phyloP scores from a whole-genome alignment of 1,284 basidiomycete genomes.

The Pholiota adiposa region DNA sequence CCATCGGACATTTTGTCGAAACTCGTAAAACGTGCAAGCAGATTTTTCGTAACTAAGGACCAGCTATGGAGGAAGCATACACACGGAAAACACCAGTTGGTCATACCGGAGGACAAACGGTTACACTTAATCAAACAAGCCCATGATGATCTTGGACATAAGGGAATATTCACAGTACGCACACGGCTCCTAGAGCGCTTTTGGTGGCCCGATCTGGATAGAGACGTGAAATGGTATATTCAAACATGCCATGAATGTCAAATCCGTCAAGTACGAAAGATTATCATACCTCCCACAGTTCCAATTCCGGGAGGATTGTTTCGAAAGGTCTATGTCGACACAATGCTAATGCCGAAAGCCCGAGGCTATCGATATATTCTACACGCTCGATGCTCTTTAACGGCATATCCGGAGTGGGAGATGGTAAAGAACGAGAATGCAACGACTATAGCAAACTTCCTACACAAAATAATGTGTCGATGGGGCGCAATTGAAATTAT shows the following conservation, averaged over 20 bases:
- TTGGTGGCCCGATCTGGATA: conserved; percentile 33
- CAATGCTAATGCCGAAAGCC: conserved; percentile 32
- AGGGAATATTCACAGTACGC: conserved; percentile 11
- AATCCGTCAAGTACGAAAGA: conserved; percentile 20
- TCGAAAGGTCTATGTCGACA: conserved; percentile 36
- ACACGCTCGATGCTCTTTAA: conserved; percentile 28
- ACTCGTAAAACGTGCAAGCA: no score
- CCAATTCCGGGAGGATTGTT: conserved; percentile 38
- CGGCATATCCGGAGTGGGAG: conserved; percentile 29
- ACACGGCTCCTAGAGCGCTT: conserved; percentile 22
- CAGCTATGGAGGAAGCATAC: no score
- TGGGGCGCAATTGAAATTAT: conserved; percentile 35
- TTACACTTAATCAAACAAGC: neutral
- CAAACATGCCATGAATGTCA: conserved; percentile 43
- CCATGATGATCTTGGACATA: conserved; percentile 12
- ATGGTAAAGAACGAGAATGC: conserved; percentile 26
- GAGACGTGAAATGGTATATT: conserved; percentile 33
- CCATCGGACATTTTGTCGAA: no score
- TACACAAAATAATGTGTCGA: conserved; percentile 35
- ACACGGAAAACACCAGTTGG: no score
- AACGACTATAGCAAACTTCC: conserved; percentile 26
- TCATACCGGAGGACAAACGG: no score
- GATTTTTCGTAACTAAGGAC: no score
- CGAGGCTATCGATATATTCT: conserved; percentile 30
- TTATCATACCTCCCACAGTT: conserved; percentile 35